Base-by-base conservation (phyloP, 2,329 filamentous ascomycete genomes). In the Huntiella abstrusa region DNA sequence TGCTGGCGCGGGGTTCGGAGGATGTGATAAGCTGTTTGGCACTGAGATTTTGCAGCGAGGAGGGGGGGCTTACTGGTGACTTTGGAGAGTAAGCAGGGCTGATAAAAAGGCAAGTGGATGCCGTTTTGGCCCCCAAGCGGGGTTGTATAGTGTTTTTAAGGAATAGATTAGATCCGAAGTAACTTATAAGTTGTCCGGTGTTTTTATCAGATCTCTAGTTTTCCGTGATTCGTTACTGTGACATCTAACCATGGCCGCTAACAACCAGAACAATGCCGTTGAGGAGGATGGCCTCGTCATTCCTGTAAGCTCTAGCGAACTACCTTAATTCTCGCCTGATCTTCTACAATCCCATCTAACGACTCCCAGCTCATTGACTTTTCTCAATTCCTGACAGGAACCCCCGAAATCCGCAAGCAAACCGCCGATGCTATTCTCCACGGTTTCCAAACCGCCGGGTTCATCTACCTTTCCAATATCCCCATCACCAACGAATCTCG, bases 391-490 rank as follows among this genome's bases (percentile, higher is more conserved):
- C 72, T 83, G 17, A 61, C 69, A 48, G 80, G 80, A 33, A 68
- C 70, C 15, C 64, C 71, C 0, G 55, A 67, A 7, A 66, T 80
- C 53, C 80, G 79, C 54, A 64, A 69, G 43, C 62, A 70, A 38
- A 76, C 82, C 1, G 86, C 85, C 16, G 62, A 75, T 45, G 74
- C 80, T 36, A 77, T 94, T 53, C 75, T 88, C 10, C 58, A 75
- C 45, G 86, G 83, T 37, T 93, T 95, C 65, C 81, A 86, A 55
- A 79, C 73, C 1, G 82, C 86, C 2, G 87, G 87, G 48, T 94
- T 95, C 66, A 73, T 95, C 57, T 94, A 94, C 62, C 73, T 93
- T 35, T 78, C 78, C 54, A 83, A 88, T 60, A 78, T 88, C 53
- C 73, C 80, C 36, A 80, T 94, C 50, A 62, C 76, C 0, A 55